Conservation (phyloP, 106 monocot species). For the Dendrobium nobile region DNA sequence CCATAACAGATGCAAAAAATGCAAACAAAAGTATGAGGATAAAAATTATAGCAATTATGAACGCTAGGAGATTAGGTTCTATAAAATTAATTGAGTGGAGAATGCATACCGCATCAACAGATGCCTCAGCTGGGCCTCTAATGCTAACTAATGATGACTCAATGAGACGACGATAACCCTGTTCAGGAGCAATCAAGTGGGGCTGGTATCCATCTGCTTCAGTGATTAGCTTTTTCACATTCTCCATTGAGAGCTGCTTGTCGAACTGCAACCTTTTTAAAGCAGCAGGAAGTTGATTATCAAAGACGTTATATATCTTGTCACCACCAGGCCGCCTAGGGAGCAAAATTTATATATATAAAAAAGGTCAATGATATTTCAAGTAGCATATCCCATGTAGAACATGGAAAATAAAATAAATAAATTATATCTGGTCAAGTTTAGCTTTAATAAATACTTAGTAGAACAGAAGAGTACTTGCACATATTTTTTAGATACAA, state of each 20-base stretch:
- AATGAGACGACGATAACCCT: conserved; percentile 95
- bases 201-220: conserved; percentile 99
- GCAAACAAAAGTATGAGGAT: background rate
- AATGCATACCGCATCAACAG: conserved; percentile 87
- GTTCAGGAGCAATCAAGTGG: conserved; percentile 98
- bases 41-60: background rate
- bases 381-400: background rate
- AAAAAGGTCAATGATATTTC: background rate
- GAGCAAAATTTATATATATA: conserved; percentile 4
- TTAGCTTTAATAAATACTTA: background rate
- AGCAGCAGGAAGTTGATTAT: conserved; percentile 95
- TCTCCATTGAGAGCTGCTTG: conserved; percentile 97
- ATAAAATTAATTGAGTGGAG: background rate
- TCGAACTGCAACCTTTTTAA: conserved; percentile 96
- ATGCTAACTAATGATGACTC: conserved; percentile 82
- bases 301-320: conserved; percentile 91
- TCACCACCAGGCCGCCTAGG: conserved; percentile 94
- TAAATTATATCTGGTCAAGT: background rate
- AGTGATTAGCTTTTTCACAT: conserved; percentile 92
- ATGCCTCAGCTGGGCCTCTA: conserved; percentile 96
- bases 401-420: background rate
- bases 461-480: background rate
- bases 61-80: background rate
- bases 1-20: background rate
- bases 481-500: background rate